Evolutionary conservation across 192 early-diverging fungal species (phyloP).

Genomic region (Chytriomyces confervae): DNA sequence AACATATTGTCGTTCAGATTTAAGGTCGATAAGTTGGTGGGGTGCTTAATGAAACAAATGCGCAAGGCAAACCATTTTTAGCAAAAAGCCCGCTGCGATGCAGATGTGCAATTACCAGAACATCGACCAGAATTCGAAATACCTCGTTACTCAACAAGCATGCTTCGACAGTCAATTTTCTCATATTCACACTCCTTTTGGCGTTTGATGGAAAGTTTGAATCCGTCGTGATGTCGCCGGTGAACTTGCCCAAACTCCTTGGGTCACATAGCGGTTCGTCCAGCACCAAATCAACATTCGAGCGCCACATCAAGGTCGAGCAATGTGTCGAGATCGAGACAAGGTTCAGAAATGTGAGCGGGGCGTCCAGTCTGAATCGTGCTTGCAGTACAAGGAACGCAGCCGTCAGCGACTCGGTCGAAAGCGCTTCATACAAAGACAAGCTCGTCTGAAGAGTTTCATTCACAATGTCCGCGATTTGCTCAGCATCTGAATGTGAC

Average conservation of each 20-base stretch:
- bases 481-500: neutral
- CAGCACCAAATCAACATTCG: neutral
- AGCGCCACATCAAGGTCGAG: neutral
- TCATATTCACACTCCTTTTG: neutral
- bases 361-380: neutral
- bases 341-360: neutral
- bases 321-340: neutral
- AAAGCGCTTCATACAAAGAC: too few species aligned
- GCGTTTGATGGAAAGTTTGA: neutral
- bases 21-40: neutral
- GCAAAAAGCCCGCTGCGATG: neutral
- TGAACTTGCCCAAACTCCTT: neutral
- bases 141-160: neutral
- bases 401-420: neutral
- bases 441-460: too few species aligned
- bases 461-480: neutral
- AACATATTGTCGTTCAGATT: conserved; percentile 19
- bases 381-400: neutral
- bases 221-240: neutral
- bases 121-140: neutral
- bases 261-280: neutral
- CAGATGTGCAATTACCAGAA: neutral
- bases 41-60: neutral
- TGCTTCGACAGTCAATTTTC: neutral
- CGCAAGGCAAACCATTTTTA: neutral